These are phyloP conservation scores for Cyphellophora attinorum DNA, from an alignment of 2,329 filamentous ascomycete genomes.

Conservation along the genomic window DNA sequence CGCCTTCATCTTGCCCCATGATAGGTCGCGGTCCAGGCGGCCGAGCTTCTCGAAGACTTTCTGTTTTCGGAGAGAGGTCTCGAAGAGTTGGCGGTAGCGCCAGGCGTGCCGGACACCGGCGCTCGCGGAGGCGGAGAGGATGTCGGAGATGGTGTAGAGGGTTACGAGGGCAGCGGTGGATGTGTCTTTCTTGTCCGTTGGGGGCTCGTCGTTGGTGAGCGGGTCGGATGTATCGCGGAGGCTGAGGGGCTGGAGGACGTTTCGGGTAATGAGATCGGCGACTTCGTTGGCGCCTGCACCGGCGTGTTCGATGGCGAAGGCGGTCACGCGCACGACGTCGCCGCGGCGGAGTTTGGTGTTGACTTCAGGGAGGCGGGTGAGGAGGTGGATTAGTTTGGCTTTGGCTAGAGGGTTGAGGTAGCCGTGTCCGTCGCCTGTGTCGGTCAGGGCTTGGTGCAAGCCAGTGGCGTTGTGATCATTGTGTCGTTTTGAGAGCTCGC, in stretches of 20 bases:
- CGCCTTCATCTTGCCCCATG: constrained; percentile 71
- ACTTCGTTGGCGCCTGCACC: constrained; percentile 80
- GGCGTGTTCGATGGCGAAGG: constrained; percentile 82
- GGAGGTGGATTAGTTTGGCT: constrained; percentile 71
- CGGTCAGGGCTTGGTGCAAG: constrained; percentile 16
- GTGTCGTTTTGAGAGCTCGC: constrained; percentile 32
- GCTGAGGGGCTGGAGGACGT: constrained; percentile 67
- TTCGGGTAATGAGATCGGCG: constrained; percentile 76
- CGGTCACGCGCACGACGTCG: constrained; percentile 75
- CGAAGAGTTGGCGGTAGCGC: constrained; percentile 76
- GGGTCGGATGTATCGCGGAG: constrained; percentile 42
- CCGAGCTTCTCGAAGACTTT: constrained; percentile 69
- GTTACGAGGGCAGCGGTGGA: constrained; percentile 69
- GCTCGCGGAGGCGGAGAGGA: constrained; percentile 66
- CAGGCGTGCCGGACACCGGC: constrained; percentile 74
- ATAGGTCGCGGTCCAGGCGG: constrained; percentile 57
- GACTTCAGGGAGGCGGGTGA: constrained; percentile 71
- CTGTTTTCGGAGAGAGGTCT: constrained; percentile 57
- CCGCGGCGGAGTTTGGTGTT: constrained; percentile 68
- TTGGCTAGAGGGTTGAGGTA: constrained; percentile 78
- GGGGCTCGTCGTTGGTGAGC: constrained; percentile 16
- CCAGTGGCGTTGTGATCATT: constrained; percentile 23
- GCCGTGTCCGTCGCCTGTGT: constrained; percentile 39
- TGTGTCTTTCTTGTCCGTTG: constrained; percentile 49
- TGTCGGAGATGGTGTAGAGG: constrained; percentile 71